Base-by-base conservation (phyloP, 306 rosid species). In the Quercus parvula region DNA sequence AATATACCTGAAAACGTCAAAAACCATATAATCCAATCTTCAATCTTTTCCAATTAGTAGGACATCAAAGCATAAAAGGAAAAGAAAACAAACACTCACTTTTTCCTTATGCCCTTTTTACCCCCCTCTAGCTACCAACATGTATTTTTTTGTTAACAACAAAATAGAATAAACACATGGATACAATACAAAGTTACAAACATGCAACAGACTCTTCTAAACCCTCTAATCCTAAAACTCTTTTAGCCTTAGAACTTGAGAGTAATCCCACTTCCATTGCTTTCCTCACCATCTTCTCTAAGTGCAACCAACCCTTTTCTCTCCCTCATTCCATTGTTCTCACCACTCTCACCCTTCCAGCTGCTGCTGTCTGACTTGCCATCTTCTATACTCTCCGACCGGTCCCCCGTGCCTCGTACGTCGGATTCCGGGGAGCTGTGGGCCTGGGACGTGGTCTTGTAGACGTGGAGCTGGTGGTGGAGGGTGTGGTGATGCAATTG, bases 291-390 rank as follows among this genome's bases (percentile, higher is more conserved):
- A 5, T 84, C 84, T 59, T 88, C 92, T 27, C 87, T 76, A 10
- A 86, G 78, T 1, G 85, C 85, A n/a, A 75, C 82, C 74, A 95
- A 38, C 31, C 91, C 91, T 75, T 89, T 91, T 27, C 89, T 84
- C 71, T 88, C 92, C 28, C 85, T 49, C 46, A 8, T 8, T 41
- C 11, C 90, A 13, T 87, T 94, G 28, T 87, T 88, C 51, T 93
- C 97, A 9, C 91, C 91, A 64, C 97, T 96, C 81, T 94, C 99
- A 0, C 86, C 98, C 75, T 90, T 96, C 98, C 98, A 96, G 93
- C 99, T 96, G 71, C 94, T 86, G 79, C 98, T 93, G 24, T 91
- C 99, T 12, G 97, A 96, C 77, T 96, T 96, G 17, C 98, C 98
- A 5, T 93, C 97, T 82, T 93, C 99, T 0, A 93, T 96, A 77